phyloP scores from a whole-genome alignment of 1,139 yeast species.

The Yamadazyma siamensis region DNA sequence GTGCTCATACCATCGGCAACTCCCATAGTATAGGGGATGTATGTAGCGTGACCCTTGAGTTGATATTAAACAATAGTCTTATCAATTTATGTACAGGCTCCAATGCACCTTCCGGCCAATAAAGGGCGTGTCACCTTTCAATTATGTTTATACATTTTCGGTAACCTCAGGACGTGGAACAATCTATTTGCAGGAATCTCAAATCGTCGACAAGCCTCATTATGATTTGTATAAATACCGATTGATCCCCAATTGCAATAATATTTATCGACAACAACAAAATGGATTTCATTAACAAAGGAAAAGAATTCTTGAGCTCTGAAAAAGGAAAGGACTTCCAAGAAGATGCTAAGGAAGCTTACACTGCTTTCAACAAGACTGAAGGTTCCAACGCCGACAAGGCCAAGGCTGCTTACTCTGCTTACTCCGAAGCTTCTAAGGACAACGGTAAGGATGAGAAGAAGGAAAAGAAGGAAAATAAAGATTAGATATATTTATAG shows the following conservation, averaged over 20 bases:
- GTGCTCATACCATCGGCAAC: too few species aligned
- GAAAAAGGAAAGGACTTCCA: conserved; percentile 16
- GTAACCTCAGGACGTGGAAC: too few species aligned
- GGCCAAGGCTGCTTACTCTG: conserved; percentile 33
- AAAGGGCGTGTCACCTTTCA: too few species aligned
- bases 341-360: conserved; percentile 35
- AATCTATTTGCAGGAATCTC: too few species aligned
- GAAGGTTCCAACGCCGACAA: conserved; percentile 30
- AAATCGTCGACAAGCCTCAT: too few species aligned
- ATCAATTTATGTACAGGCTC: too few species aligned
- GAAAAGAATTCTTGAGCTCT: conserved; percentile 26
- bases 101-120: too few species aligned
- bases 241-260: not conserved
- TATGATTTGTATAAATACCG: too few species aligned
- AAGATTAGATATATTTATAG: not conserved
- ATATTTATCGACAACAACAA: conserved; percentile 4
- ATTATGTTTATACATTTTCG: too few species aligned
- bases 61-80: too few species aligned
- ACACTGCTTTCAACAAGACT: conserved; percentile 24
- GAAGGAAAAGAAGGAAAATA: conserved; percentile 8
- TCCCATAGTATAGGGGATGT: too few species aligned
- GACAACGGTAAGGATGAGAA: conserved; percentile 14
- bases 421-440: conserved; percentile 18
- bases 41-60: too few species aligned
- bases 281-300: conserved; percentile 37